Evolutionary conservation across 495 filamentous ascomycete species (phyloP), one percentile per base, ranked within the genome.

Genomic region (Aspergillus bridgeri): DNA sequence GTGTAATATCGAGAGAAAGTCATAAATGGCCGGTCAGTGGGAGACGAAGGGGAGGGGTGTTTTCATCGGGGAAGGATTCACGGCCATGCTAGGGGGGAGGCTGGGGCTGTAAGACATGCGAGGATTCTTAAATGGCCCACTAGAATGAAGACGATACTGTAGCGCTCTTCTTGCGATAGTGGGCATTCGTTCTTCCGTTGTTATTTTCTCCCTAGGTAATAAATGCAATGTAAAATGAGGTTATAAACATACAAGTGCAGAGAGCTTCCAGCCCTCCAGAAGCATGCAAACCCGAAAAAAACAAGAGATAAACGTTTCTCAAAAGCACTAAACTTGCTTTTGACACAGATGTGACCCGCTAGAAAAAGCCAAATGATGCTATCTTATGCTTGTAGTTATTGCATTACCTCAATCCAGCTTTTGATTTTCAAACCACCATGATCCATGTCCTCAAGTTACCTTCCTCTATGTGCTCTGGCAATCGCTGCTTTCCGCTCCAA

Each of bases 401-500:
- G n/a, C n/a, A n/a, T n/a, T n/a, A 2, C 9, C 33, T 11, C 33
- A 38, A 38, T 38, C 33, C 33, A 38, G 33, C 33, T 38, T 13
- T 38, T 38, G 33, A 38, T 38, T 15, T 1, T 15, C 9, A 38
- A 38, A 29, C 25, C 27, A 29, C 27, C 27, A 7, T 29, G 6
- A 9, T 6, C 2, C 5, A 29, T 29, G 3, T 29, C 6, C 27
- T 7, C 27, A 9, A 1, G 6, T 29, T 9, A 29, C 6, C 2
- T 29, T 6, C 27, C 19, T 23, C 7, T 23, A 21, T n/a, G 23
- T 20, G 44, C 44, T 59, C 53, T 66, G 60, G 25, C 66, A 55
- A 42, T 58, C 65, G 29, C 59, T 67, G 11, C 61, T 63, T 11
- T 61, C 56, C 7, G 61, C 60, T 13, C 68, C 68, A 57, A 70